phyloP scores from a whole-genome alignment of 768 basidiomycete species.

The Gautieria morchelliformis region DNA sequence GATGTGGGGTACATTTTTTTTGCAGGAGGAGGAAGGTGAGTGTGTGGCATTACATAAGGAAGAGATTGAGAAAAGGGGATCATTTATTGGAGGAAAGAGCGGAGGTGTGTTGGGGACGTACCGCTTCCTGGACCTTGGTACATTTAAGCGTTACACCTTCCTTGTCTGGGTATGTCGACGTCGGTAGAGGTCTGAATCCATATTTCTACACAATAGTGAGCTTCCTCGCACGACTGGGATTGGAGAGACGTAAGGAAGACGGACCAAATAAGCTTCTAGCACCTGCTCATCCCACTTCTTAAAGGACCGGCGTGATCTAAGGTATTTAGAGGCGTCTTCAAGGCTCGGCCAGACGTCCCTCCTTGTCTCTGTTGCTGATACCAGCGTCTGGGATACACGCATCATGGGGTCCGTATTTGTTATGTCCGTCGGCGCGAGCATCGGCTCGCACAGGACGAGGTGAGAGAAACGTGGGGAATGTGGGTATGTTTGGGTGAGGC shows the following conservation, averaged over 20 bases:
- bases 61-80: no score
- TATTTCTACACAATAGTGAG: slow-evolving; percentile 28
- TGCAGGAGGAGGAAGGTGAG: no score
- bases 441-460: slow-evolving; percentile 54
- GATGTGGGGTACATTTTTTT: no score
- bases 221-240: background rate
- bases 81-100: background rate
- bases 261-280: slow-evolving; percentile 35
- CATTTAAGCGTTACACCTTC: slow-evolving; percentile 47
- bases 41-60: no score
- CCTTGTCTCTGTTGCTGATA: slow-evolving; percentile 30
- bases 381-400: slow-evolving; percentile 14
- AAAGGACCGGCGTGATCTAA: slow-evolving; percentile 32
- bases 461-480: slow-evolving; percentile 37
- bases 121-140: slow-evolving; percentile 52
- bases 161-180: slow-evolving; percentile 26
- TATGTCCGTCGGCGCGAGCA: slow-evolving; percentile 42
- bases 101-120: slow-evolving; percentile 14
- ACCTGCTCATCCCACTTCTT: slow-evolving; percentile 47
- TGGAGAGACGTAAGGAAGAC: slow-evolving; percentile 19
- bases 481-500: slow-evolving; percentile 40
- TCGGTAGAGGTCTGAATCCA: slow-evolving; percentile 30
- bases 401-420: slow-evolving; percentile 18
- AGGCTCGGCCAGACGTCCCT: slow-evolving; percentile 43
- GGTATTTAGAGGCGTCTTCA: slow-evolving; percentile 31